These are phyloP conservation scores for Helianthus annuus DNA, from an alignment of 129 eudicot genomes.

Conservation along the genomic window DNA sequence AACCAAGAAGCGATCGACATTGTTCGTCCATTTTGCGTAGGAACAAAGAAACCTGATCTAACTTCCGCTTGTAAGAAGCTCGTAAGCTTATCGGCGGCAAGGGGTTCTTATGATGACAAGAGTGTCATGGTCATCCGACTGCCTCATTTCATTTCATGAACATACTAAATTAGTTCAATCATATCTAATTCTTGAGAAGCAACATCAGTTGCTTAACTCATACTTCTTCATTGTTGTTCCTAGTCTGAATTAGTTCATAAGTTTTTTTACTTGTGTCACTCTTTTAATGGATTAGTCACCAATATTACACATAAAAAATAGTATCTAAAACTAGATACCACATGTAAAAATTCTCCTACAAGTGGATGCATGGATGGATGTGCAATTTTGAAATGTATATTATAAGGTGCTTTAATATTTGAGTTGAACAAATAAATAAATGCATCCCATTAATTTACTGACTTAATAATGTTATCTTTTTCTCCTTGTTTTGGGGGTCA, in stretches of 20 bases:
- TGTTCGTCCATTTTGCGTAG: conserved; percentile 49
- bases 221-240: conserved; percentile 17
- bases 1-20: conserved; percentile 87
- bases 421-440: not conserved
- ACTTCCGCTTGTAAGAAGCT: conserved; percentile 75
- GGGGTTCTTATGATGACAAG: conserved; percentile 81
- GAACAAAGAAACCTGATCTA: conserved; percentile 35
- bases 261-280: not conserved
- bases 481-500: no score
- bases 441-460: not conserved
- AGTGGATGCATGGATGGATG: no score
- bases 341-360: not conserved
- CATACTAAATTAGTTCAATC: not conserved
- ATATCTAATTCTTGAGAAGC: conserved; percentile 7
- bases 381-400: no score
- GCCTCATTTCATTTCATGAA: conserved; percentile 36
- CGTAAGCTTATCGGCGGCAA: conserved; percentile 54
- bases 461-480: no score
- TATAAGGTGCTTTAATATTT: not conserved
- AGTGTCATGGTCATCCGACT: conserved; percentile 71
- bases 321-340: not conserved
- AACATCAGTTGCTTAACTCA: not conserved
- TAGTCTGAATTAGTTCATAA: not conserved
- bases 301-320: not conserved
- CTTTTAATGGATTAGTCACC: not conserved